Evolutionary conservation across 108 stramenopile genomes (phyloP), one percentile per base, ranked within the genome.

Genomic region (Epipyxis sp.): DNA sequence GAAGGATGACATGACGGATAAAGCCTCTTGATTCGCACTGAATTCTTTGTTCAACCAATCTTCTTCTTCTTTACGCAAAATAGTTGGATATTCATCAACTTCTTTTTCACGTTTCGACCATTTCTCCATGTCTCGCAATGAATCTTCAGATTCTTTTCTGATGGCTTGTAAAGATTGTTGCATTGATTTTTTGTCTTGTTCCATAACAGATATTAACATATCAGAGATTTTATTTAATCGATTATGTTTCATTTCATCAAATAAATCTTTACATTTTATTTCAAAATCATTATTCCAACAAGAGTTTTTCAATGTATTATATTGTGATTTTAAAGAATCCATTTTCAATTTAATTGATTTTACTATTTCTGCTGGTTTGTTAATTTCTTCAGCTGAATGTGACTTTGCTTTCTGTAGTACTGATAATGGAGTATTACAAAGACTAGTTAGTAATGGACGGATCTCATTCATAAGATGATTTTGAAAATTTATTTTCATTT

Each of bases 31-130:
- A 37, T 74, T 74, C 3, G 40, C 50, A 10, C 43, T 42, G 25
- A 27, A 54, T 32, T 74, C 50, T 32, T 74, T 74, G 6, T 54
- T 37, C 71, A 74, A 43, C 71, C 71, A 74, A 10, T 27, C 71
- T 32, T 46, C 32, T 34, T 74, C 71, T 37, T 74, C n/a, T 34
- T 27, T 42, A 57, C 46, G 46, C 50, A 54, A n/a, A 10, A 74
- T 42, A 27, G 13, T 3, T 29, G 71, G 46, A 42, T 74, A 74
- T 34, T 74, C 46, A 32, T 46, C 71, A 6, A 42, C 25, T 37
- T 74, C 71, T 6, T 30, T 39, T 27, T 32, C 27, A 32, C 71
- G 71, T 32, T 46, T 74, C 10, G 71, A 6, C 71, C 71, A 74
- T 37, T 74, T 74, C 34, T 74, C 71, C 46, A 74, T 54, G 20